phyloP scores from a whole-genome alignment of 2,329 filamentous ascomycete species.

The Byssothecium circinans region DNA sequence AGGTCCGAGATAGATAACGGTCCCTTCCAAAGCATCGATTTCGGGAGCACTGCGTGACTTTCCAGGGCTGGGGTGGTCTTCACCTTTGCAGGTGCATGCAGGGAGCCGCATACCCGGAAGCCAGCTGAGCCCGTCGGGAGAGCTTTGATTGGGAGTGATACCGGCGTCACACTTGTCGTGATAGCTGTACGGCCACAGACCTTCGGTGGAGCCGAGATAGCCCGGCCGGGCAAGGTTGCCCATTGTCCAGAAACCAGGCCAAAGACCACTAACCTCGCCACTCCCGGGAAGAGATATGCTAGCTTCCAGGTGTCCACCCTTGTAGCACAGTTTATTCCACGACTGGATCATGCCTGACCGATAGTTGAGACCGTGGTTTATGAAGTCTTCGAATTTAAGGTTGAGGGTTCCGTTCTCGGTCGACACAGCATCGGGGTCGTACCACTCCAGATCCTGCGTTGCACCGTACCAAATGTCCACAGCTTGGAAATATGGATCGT shows the following conservation, averaged over 20 bases:
- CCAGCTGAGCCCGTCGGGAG: slow-evolving; percentile 65
- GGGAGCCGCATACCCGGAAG: slow-evolving; percentile 72
- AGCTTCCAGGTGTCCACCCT: slow-evolving; percentile 69
- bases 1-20: slow-evolving; percentile 55
- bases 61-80: slow-evolving; percentile 68
- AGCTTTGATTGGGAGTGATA: slow-evolving; percentile 72
- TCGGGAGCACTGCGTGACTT: slow-evolving; percentile 68
- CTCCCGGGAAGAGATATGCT: slow-evolving; percentile 69
- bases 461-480: slow-evolving; percentile 74
- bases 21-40: slow-evolving; percentile 74
- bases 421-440: slow-evolving; percentile 67
- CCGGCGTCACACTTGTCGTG: slow-evolving; percentile 68
- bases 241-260: slow-evolving; percentile 77
- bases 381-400: slow-evolving; percentile 65
- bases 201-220: slow-evolving; percentile 69
- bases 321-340: slow-evolving; percentile 75
- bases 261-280: slow-evolving; percentile 69
- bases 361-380: slow-evolving; percentile 67
- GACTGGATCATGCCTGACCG: slow-evolving; percentile 74
- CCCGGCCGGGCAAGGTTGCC: slow-evolving; percentile 71
- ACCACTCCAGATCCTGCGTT: slow-evolving; percentile 71
- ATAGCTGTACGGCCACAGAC: slow-evolving; percentile 75
- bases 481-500: slow-evolving; percentile 69
- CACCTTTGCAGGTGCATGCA: slow-evolving; percentile 64
- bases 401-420: slow-evolving; percentile 65